Evolutionary conservation across 257 asterid species (phyloP).

Genomic region (Leptodermis oblonga): DNA sequence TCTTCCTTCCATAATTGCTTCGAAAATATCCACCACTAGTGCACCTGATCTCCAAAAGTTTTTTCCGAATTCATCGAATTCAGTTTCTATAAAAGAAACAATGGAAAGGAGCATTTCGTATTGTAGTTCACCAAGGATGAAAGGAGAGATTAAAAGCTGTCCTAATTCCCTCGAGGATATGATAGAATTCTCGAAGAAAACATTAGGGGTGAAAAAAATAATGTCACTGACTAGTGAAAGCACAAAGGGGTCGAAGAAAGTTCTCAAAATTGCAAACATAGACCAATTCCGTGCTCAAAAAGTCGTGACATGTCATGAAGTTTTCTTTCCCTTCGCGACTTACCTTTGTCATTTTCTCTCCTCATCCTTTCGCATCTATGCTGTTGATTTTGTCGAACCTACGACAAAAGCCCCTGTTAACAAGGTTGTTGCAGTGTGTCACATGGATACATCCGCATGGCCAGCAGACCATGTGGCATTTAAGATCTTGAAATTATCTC

Average conservation of each 20-base stretch:
- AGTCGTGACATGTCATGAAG: conserved; percentile 43
- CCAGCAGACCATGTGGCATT: conserved; percentile 5
- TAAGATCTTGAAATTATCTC: conserved; percentile 5
- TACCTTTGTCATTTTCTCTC: conserved; percentile 40
- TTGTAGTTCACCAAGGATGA: conserved; percentile 25
- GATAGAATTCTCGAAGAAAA: conserved; percentile 28
- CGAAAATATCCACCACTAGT: background rate
- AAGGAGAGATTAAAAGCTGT: conserved; percentile 38
- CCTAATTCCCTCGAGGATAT: conserved; percentile 37
- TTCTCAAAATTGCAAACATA: conserved; percentile 9
- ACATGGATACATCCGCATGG: conserved; percentile 10
- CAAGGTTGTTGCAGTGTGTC: background rate
- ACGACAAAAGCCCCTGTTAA: background rate
- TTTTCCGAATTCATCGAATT: background rate
- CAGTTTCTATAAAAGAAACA: background rate
- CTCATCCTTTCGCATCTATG: conserved; percentile 27
- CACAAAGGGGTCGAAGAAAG: conserved; percentile 16
- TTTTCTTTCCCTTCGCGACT: conserved; percentile 36
- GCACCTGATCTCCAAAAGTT: background rate
- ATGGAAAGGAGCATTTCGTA: conserved; percentile 3
- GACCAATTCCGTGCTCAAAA: conserved; percentile 12
- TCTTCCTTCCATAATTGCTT: conserved; percentile 2
- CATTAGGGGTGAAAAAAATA: conserved; percentile 16
- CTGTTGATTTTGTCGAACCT: conserved; percentile 24
- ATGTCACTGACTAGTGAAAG: conserved; percentile 23